These are phyloP conservation scores for Psidium guajava DNA, from an alignment of 345 rosid genomes.

Conservation along the genomic window DNA sequence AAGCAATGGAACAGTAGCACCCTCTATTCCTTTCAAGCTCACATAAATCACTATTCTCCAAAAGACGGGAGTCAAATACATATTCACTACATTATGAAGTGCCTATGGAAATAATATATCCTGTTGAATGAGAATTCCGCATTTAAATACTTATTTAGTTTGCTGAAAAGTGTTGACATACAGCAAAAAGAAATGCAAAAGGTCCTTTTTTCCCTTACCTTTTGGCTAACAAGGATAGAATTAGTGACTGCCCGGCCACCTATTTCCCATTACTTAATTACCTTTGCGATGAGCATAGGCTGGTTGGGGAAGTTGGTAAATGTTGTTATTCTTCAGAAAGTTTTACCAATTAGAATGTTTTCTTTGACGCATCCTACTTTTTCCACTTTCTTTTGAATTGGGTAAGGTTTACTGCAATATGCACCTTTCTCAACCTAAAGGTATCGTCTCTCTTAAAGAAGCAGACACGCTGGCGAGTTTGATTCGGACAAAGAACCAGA, in stretches of 20 bases:
- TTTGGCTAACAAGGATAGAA: neutral
- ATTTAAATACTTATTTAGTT: neutral
- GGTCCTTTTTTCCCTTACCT: neutral
- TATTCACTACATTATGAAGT: neutral
- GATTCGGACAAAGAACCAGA: neutral
- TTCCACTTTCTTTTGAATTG: neutral
- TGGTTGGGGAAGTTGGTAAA: neutral
- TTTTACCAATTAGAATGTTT: neutral
- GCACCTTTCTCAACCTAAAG: neutral
- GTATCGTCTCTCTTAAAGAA: neutral
- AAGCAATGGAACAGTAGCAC: neutral
- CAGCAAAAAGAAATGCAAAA: neutral
- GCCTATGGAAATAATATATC: neutral
- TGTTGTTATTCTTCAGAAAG: neutral
- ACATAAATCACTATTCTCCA: neutral
- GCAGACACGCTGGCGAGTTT: neutral
- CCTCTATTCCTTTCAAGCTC: neutral
- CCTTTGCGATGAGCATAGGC: neutral
- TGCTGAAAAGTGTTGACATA: neutral
- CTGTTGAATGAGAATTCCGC: constrained; percentile 24
- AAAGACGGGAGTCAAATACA: neutral
- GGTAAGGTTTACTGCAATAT: neutral
- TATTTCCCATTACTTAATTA: neutral
- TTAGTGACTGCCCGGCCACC: neutral
- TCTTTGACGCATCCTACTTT: neutral